phyloP scores from a whole-genome alignment of 306 rosid species.

The Acacia crassicarpa region DNA sequence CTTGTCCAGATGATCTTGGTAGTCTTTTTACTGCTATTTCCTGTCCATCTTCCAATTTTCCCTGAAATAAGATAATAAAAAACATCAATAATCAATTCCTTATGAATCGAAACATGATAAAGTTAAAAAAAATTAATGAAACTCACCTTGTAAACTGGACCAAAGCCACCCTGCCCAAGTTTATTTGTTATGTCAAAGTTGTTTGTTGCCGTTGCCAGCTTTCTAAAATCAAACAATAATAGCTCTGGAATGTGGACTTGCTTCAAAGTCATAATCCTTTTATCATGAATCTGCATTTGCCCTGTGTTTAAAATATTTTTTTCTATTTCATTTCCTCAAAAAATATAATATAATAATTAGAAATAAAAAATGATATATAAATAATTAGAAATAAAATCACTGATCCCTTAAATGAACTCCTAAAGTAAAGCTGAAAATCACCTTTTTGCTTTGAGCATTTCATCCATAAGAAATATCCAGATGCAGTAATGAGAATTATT shows the following conservation, averaged over 20 bases:
- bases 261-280: background rate
- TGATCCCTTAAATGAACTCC: no score
- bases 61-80: background rate
- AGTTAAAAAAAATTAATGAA: background rate
- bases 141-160: background rate
- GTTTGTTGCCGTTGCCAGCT: conserved; percentile 30
- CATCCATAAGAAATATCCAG: no score
- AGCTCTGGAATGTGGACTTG: background rate
- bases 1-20: conserved; percentile 28
- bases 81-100: background rate
- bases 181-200: conserved; percentile 8
- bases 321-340: no score
- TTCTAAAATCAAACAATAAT: no score
- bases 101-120: background rate
- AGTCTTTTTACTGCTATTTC: conserved; percentile 32
- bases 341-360: no score
- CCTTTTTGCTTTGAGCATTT: no score
- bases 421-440: no score
- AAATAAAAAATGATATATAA: no score
- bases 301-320: background rate
- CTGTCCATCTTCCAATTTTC: conserved; percentile 10
- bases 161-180: background rate
- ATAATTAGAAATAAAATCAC: no score
- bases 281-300: no score
- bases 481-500: no score